Conservation (phyloP, 176 grass and related monocot species). For the Rhynchospora tenuis region DNA sequence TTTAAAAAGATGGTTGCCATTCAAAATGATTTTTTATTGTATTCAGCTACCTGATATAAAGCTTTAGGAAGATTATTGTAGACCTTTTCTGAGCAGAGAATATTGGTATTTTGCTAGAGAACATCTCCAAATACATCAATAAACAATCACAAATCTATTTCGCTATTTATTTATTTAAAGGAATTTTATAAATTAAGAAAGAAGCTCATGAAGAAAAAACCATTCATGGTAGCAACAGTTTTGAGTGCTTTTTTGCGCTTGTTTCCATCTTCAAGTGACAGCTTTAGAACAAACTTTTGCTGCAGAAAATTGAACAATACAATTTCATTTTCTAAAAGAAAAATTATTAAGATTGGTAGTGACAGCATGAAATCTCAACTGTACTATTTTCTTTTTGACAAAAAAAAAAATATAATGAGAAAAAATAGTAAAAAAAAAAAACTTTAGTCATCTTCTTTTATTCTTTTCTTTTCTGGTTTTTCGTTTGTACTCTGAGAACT, state of each 20-base stretch:
- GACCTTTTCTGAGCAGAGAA: no score
- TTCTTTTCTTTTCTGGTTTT: not conserved
- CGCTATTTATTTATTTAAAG: no score
- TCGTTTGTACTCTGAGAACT: not conserved
- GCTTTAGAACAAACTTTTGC: slow-evolving; percentile 67
- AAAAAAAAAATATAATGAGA: not conserved
- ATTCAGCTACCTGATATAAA: no score
- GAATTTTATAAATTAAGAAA: no score
- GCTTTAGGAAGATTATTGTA: no score
- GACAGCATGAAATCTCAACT: no score
- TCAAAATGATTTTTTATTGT: no score
- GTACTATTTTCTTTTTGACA: not conserved
- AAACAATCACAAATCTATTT: no score
- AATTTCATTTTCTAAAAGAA: not conserved
- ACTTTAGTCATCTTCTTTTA: not conserved
- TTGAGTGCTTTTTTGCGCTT: slow-evolving; percentile 57
- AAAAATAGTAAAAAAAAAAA: not conserved
- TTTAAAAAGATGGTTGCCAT: not conserved
- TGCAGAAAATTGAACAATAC: slow-evolving; percentile 12
- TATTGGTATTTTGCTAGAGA: no score
- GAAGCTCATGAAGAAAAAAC: slow-evolving; percentile 3
- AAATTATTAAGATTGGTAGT: not conserved
- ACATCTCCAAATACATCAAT: no score
- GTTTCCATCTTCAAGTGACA: slow-evolving; percentile 35
- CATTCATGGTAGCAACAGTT: slow-evolving; percentile 43